Percentiles rank a stretch among this genome's conserved stretches.
Conservation (phyloP, 106 monocot species). For the Posidonia australis region DNA sequence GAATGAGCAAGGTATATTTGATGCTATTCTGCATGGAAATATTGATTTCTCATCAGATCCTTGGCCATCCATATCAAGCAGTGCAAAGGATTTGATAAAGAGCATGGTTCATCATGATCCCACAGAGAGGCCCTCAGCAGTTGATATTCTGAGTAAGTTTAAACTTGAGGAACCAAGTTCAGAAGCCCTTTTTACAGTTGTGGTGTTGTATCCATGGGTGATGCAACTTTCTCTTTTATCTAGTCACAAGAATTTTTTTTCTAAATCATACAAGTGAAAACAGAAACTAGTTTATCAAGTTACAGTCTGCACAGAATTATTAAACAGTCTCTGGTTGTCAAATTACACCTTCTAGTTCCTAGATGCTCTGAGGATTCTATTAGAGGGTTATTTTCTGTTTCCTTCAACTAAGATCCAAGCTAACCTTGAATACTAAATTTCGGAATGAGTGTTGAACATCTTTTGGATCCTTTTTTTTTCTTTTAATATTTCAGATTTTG, state of each 20-base stretch:
- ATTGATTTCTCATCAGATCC: slow-evolving; percentile 62
- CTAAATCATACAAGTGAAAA: too few species aligned
- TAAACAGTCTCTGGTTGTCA: too few species aligned
- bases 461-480: neutral
- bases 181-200: neutral
- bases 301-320: too few species aligned
- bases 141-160: slow-evolving; percentile 55
- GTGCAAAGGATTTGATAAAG: slow-evolving; percentile 67
- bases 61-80: slow-evolving; percentile 78
- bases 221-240: too few species aligned
- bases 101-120: slow-evolving; percentile 56
- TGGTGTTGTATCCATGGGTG: too few species aligned
- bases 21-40: slow-evolving; percentile 47
- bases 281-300: too few species aligned
- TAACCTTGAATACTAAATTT: neutral
- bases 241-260: too few species aligned
- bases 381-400: too few species aligned
- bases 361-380: too few species aligned
- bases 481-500: neutral
- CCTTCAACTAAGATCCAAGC: neutral
- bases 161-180: neutral
- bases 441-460: too few species aligned
- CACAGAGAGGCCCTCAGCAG: slow-evolving; percentile 47
- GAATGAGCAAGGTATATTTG: slow-evolving; percentile 61
- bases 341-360: too few species aligned